These are phyloP conservation scores for Leccinum longicurvipes DNA, from an alignment of 768 basidiomycete species.

Conservation along the genomic window DNA sequence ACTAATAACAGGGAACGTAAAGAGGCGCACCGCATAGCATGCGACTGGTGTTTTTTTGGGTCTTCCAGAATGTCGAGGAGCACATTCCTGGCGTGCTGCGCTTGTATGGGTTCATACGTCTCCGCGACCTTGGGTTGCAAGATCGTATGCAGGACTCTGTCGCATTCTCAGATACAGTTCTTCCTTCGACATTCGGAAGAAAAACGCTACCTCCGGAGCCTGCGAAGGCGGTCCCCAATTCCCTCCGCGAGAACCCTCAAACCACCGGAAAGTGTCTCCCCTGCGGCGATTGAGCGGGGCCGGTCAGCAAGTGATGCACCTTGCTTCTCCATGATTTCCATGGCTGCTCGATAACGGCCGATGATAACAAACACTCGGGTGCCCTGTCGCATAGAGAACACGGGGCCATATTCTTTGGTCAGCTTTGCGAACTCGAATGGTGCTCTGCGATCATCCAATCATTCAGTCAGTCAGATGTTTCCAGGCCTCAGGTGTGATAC, in stretches of 20 bases:
- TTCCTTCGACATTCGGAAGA: background rate
- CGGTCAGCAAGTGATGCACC: slow-evolving; percentile 34
- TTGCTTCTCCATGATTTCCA: slow-evolving; percentile 41
- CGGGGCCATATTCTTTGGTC: slow-evolving; percentile 57
- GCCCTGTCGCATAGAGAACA: slow-evolving; percentile 54
- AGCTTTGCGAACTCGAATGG: slow-evolving; percentile 46
- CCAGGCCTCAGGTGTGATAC: background rate
- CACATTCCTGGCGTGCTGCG: slow-evolving; percentile 30
- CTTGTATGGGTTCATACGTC: slow-evolving; percentile 35
- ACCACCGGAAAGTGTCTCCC: slow-evolving; percentile 33
- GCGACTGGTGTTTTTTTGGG: slow-evolving; percentile 32
- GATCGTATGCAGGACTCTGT: slow-evolving; percentile 33
- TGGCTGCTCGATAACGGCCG: slow-evolving; percentile 31
- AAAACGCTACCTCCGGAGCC: slow-evolving; percentile 22
- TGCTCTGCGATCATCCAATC: background rate
- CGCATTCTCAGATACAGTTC: background rate
- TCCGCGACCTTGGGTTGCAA: slow-evolving; percentile 33
- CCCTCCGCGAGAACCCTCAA: slow-evolving; percentile 30
- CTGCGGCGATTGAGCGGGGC: slow-evolving; percentile 34
- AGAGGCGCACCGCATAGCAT: slow-evolving; percentile 28
- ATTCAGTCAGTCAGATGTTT: background rate
- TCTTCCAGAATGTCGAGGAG: slow-evolving; percentile 35
- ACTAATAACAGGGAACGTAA: background rate
- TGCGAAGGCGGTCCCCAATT: slow-evolving; percentile 30
- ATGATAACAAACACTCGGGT: slow-evolving; percentile 15